phyloP scores from a whole-genome alignment of 129 eudicot species.

The Silybum marianum region DNA sequence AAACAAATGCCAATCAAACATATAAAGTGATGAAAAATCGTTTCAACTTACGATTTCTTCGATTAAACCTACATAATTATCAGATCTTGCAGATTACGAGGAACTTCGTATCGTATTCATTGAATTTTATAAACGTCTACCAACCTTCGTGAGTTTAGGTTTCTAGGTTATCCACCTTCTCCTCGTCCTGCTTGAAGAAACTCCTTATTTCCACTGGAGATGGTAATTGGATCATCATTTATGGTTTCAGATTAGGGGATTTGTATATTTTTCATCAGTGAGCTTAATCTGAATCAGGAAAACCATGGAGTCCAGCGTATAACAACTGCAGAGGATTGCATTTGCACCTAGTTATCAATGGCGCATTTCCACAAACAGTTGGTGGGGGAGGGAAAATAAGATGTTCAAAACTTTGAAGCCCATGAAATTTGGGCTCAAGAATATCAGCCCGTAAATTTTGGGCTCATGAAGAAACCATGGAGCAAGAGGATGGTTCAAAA shows the following conservation, averaged over 20 bases:
- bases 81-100: not conserved
- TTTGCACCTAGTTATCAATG: not conserved
- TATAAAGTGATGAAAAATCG: not conserved
- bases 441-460: no score
- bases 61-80: no score
- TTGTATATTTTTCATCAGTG: not conserved
- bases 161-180: not conserved
- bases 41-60: not conserved
- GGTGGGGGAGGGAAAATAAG: not conserved
- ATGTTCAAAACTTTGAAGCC: not conserved
- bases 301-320: no score
- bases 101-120: not conserved
- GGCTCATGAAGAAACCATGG: not conserved
- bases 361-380: not conserved
- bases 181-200: not conserved
- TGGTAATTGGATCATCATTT: not conserved
- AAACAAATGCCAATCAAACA: not conserved
- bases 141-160: not conserved
- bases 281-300: no score
- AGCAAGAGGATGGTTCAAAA: not conserved
- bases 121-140: not conserved
- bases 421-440: not conserved
- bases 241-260: not conserved
- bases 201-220: not conserved
- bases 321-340: not conserved